Percentiles rank a stretch among this genome's conserved stretches.
Conservation (phyloP, 2,329 filamentous ascomycete genomes). For the Paecilomyces niveus region DNA sequence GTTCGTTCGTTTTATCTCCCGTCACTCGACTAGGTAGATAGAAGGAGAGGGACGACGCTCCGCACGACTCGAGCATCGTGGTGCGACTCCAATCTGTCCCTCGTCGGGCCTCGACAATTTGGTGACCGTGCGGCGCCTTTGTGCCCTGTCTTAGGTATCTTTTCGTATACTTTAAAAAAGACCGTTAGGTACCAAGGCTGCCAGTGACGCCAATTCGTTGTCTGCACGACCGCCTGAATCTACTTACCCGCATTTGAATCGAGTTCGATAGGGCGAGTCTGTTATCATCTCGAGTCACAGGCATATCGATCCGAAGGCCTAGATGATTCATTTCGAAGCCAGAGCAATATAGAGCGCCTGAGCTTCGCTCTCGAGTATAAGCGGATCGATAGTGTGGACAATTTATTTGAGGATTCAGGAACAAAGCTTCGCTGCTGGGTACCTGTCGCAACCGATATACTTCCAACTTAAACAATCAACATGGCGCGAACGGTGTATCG, state of each 20-base stretch:
- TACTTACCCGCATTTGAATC: not conserved
- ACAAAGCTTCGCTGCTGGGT: too few relatives aligned
- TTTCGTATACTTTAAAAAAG: not conserved
- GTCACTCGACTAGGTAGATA: not conserved
- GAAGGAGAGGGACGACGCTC: not conserved
- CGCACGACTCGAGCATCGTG: not conserved
- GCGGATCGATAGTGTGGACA: not conserved
- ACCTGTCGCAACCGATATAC: not conserved
- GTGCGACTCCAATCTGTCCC: not conserved
- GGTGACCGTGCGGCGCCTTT: not conserved
- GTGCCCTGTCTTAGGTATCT: not conserved
- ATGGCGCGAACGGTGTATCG: slow-evolving; percentile 27
- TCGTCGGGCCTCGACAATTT: not conserved
- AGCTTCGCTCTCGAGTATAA: not conserved
- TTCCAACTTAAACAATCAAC: slow-evolving; percentile 5
- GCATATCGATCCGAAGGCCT: not conserved
- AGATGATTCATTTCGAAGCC: not conserved
- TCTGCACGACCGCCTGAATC: not conserved
- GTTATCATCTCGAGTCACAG: not conserved
- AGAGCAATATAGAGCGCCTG: not conserved
- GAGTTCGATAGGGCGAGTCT: not conserved
- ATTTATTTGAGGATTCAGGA: not conserved
- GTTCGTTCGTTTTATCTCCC: not conserved
- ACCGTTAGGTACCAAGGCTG: not conserved
- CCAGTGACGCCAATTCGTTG: not conserved